Base-by-base conservation (phyloP, 495 filamentous ascomycete species). In the Penicillium longicatenatum region DNA sequence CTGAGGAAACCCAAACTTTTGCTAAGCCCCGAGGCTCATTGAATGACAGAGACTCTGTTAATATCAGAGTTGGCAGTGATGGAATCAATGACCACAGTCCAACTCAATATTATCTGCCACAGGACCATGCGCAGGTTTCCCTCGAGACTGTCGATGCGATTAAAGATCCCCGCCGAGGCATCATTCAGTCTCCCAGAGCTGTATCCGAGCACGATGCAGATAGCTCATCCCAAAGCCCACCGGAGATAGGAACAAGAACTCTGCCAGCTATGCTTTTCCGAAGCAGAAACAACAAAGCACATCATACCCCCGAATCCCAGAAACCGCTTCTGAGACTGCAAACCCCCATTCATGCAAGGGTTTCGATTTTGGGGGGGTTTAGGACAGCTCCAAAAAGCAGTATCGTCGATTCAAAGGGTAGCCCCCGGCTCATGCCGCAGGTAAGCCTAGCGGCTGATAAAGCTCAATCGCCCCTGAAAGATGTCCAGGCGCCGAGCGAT, bases 401-500 rank as follows among this genome's bases (percentile, higher is more conserved):
- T 19, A 60, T 71, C 19, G 70, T 73, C 19, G 70, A 73, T 50
- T 45, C 51, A 8, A 70, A 71, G 48, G 70, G 70, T 21, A 73
- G 70, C 43, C 70, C 70, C 20, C 61, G 62, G 37, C 56, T 67
- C 12, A 30, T 59, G 11, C 50, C 39, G 1, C 44, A 49, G 30
- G 37, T 19, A 14, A 41, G 22, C 11, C 54, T 41, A 19, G 24
- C 14, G 11, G 35, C 22, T 24, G 20, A 45, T 45, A 7, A 6
- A n/a, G 22, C 26, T 41, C 42, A 42, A 21, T 9, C 42, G 9
- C 29, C 30, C 8, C 20, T 50, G 12, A 24, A 62, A 20, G 20
- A 33, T 19, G 53, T 52, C 17, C 48, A n/a, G 33, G 21, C 55
- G n/a, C 30, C 33, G 19, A 58, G 19, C 20, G 42, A 33, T 50